Evolutionary conservation across 768 basidiomycete genomes (phyloP).

Genomic region (Mycena rebaudengoi): DNA sequence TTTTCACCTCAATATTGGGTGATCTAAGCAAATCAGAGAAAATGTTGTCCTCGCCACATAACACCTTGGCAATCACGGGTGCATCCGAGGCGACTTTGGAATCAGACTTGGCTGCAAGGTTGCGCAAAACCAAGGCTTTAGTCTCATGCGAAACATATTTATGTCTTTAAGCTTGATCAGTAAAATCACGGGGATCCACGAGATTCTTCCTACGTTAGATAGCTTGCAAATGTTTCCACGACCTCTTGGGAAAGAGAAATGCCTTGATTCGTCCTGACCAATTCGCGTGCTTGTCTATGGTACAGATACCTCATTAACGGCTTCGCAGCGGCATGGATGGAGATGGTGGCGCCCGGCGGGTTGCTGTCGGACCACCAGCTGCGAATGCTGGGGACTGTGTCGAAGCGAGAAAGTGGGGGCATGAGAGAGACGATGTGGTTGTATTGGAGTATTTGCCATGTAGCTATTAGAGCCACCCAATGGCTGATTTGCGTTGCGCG

Average conservation of each 20-base stretch:
- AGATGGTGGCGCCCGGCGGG: too few species aligned
- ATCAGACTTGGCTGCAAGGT: not conserved
- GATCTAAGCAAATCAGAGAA: not conserved
- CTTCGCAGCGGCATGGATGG: not conserved
- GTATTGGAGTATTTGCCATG: too few species aligned
- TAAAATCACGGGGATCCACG: not conserved
- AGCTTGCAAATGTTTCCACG: not conserved
- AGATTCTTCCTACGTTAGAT: not conserved
- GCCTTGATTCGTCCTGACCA: not conserved
- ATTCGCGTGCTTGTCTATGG: not conserved
- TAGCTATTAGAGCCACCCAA: too few species aligned
- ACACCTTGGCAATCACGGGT: not conserved
- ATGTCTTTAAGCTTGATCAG: not conserved
- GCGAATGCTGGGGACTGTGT: not conserved
- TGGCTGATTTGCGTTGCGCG: too few species aligned
- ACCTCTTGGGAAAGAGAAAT: not conserved
- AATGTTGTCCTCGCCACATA: not conserved
- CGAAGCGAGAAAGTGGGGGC: not conserved
- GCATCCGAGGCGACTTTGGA: not conserved
- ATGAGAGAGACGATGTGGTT: not conserved
- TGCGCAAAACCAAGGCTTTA: not conserved
- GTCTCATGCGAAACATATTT: not conserved
- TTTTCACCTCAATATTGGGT: not conserved
- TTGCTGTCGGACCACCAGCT: too few species aligned
- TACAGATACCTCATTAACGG: not conserved